phyloP scores from a whole-genome alignment of 768 basidiomycete species.

The Neoboletus brunneissimus region DNA sequence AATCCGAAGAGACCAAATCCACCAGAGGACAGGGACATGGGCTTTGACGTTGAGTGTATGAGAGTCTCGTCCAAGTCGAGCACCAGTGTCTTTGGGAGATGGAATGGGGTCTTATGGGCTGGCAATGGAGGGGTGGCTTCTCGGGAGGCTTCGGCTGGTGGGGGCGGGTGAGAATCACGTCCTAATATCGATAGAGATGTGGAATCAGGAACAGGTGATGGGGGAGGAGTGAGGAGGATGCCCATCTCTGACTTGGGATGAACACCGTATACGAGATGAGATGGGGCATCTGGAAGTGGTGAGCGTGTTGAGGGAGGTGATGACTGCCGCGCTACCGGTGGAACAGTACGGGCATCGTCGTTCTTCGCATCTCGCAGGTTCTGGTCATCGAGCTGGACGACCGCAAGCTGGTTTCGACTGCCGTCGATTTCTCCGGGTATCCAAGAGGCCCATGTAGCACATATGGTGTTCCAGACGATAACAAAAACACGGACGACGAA shows the following conservation, averaged over 20 bases:
- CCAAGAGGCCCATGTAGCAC: slow-evolving; percentile 56
- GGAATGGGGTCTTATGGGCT: slow-evolving; percentile 65
- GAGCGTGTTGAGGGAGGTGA: slow-evolving; percentile 27
- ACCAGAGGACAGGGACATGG: slow-evolving; percentile 46
- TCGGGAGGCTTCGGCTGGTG: slow-evolving; percentile 32
- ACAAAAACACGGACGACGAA: slow-evolving; percentile 71
- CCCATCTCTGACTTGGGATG: slow-evolving; percentile 13
- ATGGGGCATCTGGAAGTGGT: slow-evolving; percentile 18
- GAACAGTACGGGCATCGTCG: slow-evolving; percentile 19
- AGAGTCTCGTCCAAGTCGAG: slow-evolving; percentile 98
- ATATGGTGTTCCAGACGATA: slow-evolving; percentile 66
- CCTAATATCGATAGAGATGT: slow-evolving; percentile 10
- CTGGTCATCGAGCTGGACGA: slow-evolving; percentile 8
- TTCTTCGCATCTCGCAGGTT: slow-evolving; percentile 4
- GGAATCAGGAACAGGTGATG: slow-evolving; percentile 16
- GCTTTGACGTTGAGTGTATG: slow-evolving; percentile 93
- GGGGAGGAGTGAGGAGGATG: slow-evolving; percentile 27
- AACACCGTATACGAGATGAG: slow-evolving; percentile 3
- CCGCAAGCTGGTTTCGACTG: slow-evolving; percentile 8
- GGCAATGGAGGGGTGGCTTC: slow-evolving; percentile 50
- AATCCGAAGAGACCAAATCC: slow-evolving; percentile 65
- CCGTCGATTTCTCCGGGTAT: slow-evolving; percentile 24
- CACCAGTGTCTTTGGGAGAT: slow-evolving; percentile 89
- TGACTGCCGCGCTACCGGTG: slow-evolving; percentile 16
- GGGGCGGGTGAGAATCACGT: slow-evolving; percentile 14